Percentiles rank a stretch among this genome's conserved stretches.
Evolutionary conservation across 148 eudicot species (phyloP).

Genomic region (Vaccinium corymbosum): DNA sequence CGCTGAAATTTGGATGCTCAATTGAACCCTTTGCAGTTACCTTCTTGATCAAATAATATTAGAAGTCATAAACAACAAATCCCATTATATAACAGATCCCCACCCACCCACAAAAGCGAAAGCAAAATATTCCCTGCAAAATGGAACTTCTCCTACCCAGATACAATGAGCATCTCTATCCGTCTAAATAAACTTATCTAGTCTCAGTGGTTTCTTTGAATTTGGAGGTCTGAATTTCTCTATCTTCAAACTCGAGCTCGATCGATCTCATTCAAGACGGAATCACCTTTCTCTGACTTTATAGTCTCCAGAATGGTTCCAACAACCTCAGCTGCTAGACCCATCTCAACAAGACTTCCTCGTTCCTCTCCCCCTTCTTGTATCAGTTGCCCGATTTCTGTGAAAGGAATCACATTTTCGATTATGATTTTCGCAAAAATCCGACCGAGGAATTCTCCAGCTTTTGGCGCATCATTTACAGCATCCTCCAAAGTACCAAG

Average conservation of each 20-base stretch:
- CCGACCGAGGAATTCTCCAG: slow-evolving; percentile 70
- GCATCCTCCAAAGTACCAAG: slow-evolving; percentile 69
- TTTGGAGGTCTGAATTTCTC: slow-evolving; percentile 64
- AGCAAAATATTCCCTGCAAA: slow-evolving; percentile 15
- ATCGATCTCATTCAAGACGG: slow-evolving; percentile 46
- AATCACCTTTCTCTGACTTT: slow-evolving; percentile 56
- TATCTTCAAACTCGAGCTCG: slow-evolving; percentile 37
- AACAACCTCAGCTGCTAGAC: slow-evolving; percentile 75
- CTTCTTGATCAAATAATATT: slow-evolving; percentile 15
- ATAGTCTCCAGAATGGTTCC: slow-evolving; percentile 65
- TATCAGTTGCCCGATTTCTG: slow-evolving; percentile 49
- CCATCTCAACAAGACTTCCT: slow-evolving; percentile 58
- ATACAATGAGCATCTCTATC: slow-evolving; percentile 28
- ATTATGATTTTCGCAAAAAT: slow-evolving; percentile 49
- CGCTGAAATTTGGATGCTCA: slow-evolving; percentile 17
- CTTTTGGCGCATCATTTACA: slow-evolving; percentile 81
- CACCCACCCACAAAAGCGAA: slow-evolving; percentile 11
- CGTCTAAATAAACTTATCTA: slow-evolving; percentile 60
- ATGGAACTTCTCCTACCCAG: slow-evolving; percentile 21
- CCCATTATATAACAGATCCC: slow-evolving; percentile 9
- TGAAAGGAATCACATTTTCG: slow-evolving; percentile 49
- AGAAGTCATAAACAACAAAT: neutral
- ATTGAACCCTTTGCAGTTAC: slow-evolving; percentile 8
- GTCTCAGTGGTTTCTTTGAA: slow-evolving; percentile 43
- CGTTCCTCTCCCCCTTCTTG: slow-evolving; percentile 71